Percentiles rank a stretch among this genome's conserved stretches.
These are phyloP conservation scores for Ogataea nonfermentans DNA, from an alignment of 805 yeast species.

Conservation along the genomic window DNA sequence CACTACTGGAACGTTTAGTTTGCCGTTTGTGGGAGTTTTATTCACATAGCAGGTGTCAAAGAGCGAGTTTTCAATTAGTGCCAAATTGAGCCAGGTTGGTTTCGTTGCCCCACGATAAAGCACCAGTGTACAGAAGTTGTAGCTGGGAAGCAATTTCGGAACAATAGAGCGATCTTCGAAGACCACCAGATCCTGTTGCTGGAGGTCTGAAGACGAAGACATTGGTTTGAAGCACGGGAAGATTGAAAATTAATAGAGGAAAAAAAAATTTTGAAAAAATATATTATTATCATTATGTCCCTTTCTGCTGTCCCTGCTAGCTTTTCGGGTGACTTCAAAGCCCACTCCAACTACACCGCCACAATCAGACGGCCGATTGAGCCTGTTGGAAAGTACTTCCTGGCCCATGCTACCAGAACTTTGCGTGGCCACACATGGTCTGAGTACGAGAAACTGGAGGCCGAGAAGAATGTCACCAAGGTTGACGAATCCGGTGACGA, in stretches of 20 bases:
- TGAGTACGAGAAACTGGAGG: conserved; percentile 91
- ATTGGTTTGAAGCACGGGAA: conserved; percentile 17
- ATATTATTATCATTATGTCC: conserved; percentile 31
- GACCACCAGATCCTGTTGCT: conserved; percentile 57
- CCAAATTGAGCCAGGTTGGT: conserved; percentile 61
- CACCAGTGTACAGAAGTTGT: conserved; percentile 33
- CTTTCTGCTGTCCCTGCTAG: conserved; percentile 55
- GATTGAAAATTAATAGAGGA: background rate
- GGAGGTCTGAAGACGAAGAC: conserved; percentile 33
- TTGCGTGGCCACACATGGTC: conserved; percentile 98
- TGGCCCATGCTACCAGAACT: conserved; percentile 95
- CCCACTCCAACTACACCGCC: conserved; percentile 49
- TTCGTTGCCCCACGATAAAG: conserved; percentile 52
- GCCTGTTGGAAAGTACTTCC: conserved; percentile 94
- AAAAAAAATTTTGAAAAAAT: conserved; percentile 3
- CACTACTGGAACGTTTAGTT: conserved; percentile 35
- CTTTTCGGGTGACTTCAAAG: conserved; percentile 47
- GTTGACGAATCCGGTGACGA: conserved; percentile 64
- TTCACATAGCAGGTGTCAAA: conserved; percentile 46
- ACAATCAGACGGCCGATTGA: conserved; percentile 81
- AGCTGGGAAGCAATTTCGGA: conserved; percentile 23
- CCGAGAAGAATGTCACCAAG: conserved; percentile 75
- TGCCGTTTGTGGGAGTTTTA: conserved; percentile 10
- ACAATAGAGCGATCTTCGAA: conserved; percentile 51
- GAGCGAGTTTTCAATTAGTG: conserved; percentile 51